phyloP scores from a whole-genome alignment of 306 rosid genomes.

The Vigna radiata region DNA sequence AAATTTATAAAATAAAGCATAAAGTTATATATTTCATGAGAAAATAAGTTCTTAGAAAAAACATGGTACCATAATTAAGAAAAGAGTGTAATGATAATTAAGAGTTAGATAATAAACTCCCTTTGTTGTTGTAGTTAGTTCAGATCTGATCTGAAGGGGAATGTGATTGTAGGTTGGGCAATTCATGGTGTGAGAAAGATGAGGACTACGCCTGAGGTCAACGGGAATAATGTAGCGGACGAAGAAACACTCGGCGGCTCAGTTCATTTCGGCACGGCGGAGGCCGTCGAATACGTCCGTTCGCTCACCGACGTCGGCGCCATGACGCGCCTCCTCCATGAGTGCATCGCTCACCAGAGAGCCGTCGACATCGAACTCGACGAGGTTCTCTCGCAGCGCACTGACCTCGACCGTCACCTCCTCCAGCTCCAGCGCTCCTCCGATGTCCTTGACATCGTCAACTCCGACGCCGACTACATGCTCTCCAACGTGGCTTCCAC shows the following conservation, averaged over 20 bases:
- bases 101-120: too few species aligned
- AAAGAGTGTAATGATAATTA: neutral
- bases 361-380: constrained; percentile 71
- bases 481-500: constrained; percentile 53
- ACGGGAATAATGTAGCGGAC: constrained; percentile 29
- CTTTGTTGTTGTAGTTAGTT: neutral
- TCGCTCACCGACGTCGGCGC: constrained; percentile 56
- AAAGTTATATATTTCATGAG: too few species aligned
- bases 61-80: neutral
- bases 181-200: constrained; percentile 12
- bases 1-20: too few species aligned
- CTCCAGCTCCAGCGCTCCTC: constrained; percentile 71
- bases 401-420: constrained; percentile 82
- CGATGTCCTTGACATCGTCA: constrained; percentile 72
- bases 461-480: constrained; percentile 67
- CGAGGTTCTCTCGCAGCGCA: constrained; percentile 72
- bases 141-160: constrained; percentile 8
- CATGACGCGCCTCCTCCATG: constrained; percentile 55
- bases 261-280: constrained; percentile 49
- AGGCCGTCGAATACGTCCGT: constrained; percentile 51
- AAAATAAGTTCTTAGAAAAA: too few species aligned
- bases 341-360: constrained; percentile 58
- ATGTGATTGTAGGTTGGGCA: neutral
- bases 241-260: constrained; percentile 43
- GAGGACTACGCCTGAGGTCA: constrained; percentile 6